Percentiles rank a stretch among this genome's conserved stretches.
Evolutionary conservation across 73 alveolate species (phyloP).

Genomic region (Paramecium pentaurelia): DNA sequence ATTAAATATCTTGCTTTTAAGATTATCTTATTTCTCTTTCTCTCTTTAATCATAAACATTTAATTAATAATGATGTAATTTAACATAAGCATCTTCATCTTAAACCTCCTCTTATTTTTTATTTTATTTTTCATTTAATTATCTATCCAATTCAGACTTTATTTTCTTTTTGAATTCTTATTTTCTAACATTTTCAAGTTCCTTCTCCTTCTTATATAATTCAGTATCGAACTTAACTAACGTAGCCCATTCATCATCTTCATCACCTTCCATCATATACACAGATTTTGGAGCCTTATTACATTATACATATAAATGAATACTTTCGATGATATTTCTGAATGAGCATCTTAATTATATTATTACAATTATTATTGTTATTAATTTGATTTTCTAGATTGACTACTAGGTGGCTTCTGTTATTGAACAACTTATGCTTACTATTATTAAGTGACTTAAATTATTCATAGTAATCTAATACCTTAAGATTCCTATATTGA

Average conservation of each 20-base stretch:
- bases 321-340: conserved; percentile 38
- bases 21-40: conserved; percentile 43
- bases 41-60: conserved; percentile 59
- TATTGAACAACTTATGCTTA: not conserved
- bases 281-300: conserved; percentile 60
- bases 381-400: not conserved
- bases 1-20: conserved; percentile 23
- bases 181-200: conserved; percentile 51
- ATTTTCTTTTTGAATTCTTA: conserved; percentile 58
- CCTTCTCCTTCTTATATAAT: conserved; percentile 55
- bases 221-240: conserved; percentile 60
- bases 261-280: conserved; percentile 62
- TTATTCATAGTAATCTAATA: not conserved
- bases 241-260: conserved; percentile 66
- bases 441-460: not conserved
- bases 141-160: conserved; percentile 53
- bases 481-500: not conserved
- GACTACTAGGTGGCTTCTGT: not conserved
- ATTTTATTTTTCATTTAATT: conserved; percentile 33
- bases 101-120: conserved; percentile 16
- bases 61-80: conserved; percentile 39
- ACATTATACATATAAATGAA: not conserved
- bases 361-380: not conserved
- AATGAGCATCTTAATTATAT: not conserved
- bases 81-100: conserved; percentile 64